These are phyloP conservation scores for Bipolaris victoriae DNA, from an alignment of 2,329 filamentous ascomycete genomes.

Conservation along the genomic window DNA sequence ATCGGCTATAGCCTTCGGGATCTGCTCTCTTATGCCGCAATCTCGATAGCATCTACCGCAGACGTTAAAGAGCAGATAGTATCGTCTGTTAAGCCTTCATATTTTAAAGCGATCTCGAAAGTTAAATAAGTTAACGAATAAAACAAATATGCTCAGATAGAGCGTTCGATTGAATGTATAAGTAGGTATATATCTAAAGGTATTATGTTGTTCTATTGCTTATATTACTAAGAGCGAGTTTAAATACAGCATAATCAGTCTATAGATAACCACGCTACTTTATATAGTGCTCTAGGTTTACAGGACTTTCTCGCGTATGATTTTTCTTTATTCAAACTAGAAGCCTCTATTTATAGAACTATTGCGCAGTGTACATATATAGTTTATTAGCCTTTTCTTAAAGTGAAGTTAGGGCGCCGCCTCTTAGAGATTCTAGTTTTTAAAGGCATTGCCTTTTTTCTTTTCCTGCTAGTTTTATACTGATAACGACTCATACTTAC, in stretches of 20 bases:
- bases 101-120: neutral
- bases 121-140: neutral
- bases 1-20: neutral
- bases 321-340: neutral
- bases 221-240: too few species aligned
- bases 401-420: neutral
- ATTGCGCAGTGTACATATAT: neutral
- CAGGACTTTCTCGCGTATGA: neutral
- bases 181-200: neutral
- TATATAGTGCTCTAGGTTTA: neutral
- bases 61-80: slow-evolving; percentile 5
- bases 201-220: too few species aligned
- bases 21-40: slow-evolving; percentile 1
- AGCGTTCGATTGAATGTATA: neutral
- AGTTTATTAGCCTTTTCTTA: too few species aligned
- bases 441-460: slow-evolving; percentile 9
- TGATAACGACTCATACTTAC: slow-evolving; percentile 4
- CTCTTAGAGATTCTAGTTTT: slow-evolving; percentile 12
- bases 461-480: slow-evolving; percentile 12
- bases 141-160: neutral
- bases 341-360: neutral
- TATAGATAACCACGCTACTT: neutral
- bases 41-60: slow-evolving; percentile 5
- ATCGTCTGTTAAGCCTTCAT: neutral
- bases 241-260: too few species aligned